Evolutionary conservation across 371 early-diverging fungal genomes (phyloP), one percentile per base, ranked within the genome.

Genomic region (Mortierella sp.): DNA sequence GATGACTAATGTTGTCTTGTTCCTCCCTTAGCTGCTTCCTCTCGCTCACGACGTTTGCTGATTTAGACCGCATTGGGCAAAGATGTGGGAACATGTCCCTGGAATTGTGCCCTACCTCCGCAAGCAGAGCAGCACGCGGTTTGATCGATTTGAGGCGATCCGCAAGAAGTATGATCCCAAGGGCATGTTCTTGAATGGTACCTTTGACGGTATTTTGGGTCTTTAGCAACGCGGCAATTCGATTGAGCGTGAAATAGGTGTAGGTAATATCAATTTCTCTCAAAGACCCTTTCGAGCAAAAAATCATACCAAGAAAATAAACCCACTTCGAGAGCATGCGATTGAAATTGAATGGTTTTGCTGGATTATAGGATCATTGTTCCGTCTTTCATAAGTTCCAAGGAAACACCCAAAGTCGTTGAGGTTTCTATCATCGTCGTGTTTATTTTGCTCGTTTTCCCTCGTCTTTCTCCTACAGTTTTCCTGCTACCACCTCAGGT

Each of bases 91-190:
- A 70, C 31, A 78, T 63, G 34, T 88, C 3, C 81, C 83, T 13
- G 80, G 80, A 57, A 65, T 80, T 79, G 38, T 81, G 70, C 72
- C 82, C 0, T 81, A 84, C 45, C 73, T 89, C 9, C 77, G 71
- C 26, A 34, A 72, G 24, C n/a, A 74, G 21, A 55, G 60, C 3
- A 78, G 78, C 0, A 74, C 65, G 19, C 77, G 76, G 7, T 72
- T 79, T 24, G 34, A 78, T 7, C 68, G 60, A 28, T 88, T 89
- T 60, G 89, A 89, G 28, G 73, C 19, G 0, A 71, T 89, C 9
- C 82, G 88, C 11, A 72, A 57, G n/a, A 89, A 89, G 63, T 89
- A 89, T 45, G 89, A 89, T 57, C 89, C 89, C 28, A 57, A 76
- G 1, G 81, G 80, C 34, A 75, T 81, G 77, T 89, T 89, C 57